Conservation (phyloP, 2,329 filamentous ascomycete genomes). For the Zalaria obscura region DNA sequence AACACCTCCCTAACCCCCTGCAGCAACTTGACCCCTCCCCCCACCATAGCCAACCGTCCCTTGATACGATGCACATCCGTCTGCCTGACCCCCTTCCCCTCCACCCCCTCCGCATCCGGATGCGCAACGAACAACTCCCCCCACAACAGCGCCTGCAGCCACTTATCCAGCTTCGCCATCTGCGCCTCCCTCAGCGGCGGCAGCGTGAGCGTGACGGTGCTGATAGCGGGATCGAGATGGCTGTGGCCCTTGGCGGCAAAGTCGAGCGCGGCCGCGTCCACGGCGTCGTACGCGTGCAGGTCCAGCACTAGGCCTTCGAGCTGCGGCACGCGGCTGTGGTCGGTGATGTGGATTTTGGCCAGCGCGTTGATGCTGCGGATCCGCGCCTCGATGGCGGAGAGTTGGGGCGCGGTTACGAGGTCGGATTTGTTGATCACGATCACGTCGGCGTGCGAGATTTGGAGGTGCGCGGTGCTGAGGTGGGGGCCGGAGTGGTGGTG, state of each 20-base stretch:
- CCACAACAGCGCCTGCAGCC: conserved; percentile 78
- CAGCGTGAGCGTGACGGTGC: conserved; percentile 61
- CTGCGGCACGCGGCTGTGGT: conserved; percentile 63
- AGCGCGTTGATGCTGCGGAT: conserved; percentile 79
- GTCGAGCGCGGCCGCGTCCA: conserved; percentile 50
- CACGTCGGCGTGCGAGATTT: conserved; percentile 94
- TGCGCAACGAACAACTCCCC: conserved; percentile 45
- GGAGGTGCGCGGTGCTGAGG: conserved; percentile 84
- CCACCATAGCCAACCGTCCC: conserved; percentile 53
- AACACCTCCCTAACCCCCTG: conserved; percentile 92
- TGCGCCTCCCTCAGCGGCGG: conserved; percentile 44
- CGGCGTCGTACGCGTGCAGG: conserved; percentile 80
- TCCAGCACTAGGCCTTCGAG: conserved; percentile 81
- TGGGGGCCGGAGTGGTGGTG: conserved; percentile 44
- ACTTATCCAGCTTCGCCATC: conserved; percentile 56
- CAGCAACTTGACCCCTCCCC: conserved; percentile 59
- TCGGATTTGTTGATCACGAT: conserved; percentile 91
- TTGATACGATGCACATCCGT: conserved; percentile 87
- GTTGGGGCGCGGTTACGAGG: conserved; percentile 55
- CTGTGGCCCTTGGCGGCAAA: conserved; percentile 68
- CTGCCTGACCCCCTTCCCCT: conserved; percentile 8
- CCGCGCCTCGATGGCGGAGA: conserved; percentile 54
- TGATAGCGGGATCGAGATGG: conserved; percentile 80
- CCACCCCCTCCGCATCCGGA: conserved; percentile 1
- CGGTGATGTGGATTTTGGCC: conserved; percentile 70